Percentiles rank a stretch among this genome's conserved stretches.
These are phyloP conservation scores for Garcia nutans DNA, from an alignment of 345 rosid genomes.

Conservation along the genomic window DNA sequence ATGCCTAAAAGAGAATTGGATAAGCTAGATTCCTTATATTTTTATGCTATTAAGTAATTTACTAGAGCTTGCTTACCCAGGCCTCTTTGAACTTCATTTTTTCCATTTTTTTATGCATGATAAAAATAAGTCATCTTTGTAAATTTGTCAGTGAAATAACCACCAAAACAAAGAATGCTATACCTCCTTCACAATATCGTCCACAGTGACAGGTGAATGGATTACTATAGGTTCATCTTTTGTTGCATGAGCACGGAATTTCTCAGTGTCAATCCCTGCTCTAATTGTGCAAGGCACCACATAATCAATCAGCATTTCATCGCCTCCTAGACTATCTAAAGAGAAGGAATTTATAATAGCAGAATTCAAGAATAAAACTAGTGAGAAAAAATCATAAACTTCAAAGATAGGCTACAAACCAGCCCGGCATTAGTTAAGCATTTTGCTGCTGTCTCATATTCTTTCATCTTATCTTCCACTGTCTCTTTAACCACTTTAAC, in stretches of 20 bases:
- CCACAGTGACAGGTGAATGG: constrained; percentile 64
- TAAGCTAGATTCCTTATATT: not conserved
- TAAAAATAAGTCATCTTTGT: not conserved
- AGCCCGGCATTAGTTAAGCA: constrained; percentile 58
- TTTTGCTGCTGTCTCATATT: constrained; percentile 77
- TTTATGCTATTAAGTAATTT: not conserved
- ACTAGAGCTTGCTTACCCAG: not conserved
- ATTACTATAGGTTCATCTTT: constrained; percentile 77
- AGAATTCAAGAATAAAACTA: constrained; percentile 3
- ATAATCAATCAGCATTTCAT: constrained; percentile 3
- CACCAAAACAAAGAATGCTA: not conserved
- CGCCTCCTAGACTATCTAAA: not conserved
- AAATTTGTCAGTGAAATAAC: not conserved
- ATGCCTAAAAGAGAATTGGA: not conserved
- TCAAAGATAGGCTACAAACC: constrained; percentile 47
- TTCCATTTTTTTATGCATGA: not conserved
- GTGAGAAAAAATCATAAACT: not conserved
- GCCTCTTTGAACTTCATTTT: not conserved
- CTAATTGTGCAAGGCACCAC: constrained; percentile 14
- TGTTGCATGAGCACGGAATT: constrained; percentile 61
- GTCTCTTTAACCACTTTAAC: constrained; percentile 60
- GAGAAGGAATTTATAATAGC: not conserved
- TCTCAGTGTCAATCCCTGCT: constrained; percentile 43
- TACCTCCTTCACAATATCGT: constrained; percentile 78
- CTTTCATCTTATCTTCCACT: constrained; percentile 49